Conservation (phyloP, 164 flowering plant species). For the Malania oleifera region DNA sequence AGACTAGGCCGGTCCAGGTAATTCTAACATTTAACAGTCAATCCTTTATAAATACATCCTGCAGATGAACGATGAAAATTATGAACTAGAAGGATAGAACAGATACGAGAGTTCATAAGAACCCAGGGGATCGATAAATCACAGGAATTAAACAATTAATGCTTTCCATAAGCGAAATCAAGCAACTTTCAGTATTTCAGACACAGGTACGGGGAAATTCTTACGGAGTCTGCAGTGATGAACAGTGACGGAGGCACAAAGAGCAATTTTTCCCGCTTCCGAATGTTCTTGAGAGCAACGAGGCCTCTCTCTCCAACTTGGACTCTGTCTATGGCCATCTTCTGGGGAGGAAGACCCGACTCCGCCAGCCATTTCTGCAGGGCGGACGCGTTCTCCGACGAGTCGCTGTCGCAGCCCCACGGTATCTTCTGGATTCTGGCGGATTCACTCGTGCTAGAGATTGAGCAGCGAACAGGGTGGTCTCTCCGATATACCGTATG, state of each 20-base stretch:
- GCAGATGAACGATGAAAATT: no score
- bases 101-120: no score
- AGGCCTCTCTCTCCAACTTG: constrained; percentile 89
- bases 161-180: no score
- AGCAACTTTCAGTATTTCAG: background rate
- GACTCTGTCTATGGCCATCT: constrained; percentile 70
- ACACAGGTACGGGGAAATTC: background rate
- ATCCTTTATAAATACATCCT: no score
- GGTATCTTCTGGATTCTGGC: constrained; percentile 29
- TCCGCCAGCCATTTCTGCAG: constrained; percentile 74
- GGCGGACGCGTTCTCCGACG: constrained; percentile 67
- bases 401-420: constrained; percentile 92
- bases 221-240: constrained; percentile 77
- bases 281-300: constrained; percentile 73
- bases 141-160: no score
- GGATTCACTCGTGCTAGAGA: constrained; percentile 34
- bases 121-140: no score
- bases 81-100: no score
- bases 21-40: no score
- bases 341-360: constrained; percentile 78
- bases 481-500: background rate
- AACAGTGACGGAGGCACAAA: constrained; percentile 86
- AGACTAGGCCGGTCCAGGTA: no score
- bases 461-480: constrained; percentile 42
- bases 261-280: constrained; percentile 89